These are phyloP conservation scores for sunflower (Helianthus annuus) DNA, from an alignment of 129 eudicot species.

Conservation along the genomic window DNA sequence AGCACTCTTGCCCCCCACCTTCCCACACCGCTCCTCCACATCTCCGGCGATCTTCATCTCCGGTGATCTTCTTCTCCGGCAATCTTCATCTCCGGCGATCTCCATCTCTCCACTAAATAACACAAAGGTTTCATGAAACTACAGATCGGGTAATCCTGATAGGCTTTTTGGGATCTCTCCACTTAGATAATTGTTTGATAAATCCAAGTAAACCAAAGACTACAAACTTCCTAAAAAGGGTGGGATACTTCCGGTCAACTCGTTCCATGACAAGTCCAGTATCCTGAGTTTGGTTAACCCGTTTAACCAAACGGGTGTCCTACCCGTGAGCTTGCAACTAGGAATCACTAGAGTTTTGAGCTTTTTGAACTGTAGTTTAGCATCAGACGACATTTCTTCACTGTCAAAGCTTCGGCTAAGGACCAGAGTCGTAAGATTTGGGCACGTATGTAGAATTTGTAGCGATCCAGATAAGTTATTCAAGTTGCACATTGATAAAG, in stretches of 20 bases:
- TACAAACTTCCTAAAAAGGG: conserved; percentile 50
- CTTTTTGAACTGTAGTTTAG: conserved; percentile 39
- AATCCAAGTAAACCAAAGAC: conserved; percentile 61
- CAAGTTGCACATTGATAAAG: conserved; percentile 57
- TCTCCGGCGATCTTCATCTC: no score
- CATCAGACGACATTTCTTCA: conserved; percentile 56
- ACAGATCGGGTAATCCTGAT: conserved; percentile 47
- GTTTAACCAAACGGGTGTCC: conserved; percentile 62
- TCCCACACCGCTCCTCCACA: no score
- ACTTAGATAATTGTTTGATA: conserved; percentile 72
- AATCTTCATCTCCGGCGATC: no score
- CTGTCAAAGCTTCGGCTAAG: conserved; percentile 64
- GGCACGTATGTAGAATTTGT: conserved; percentile 52
- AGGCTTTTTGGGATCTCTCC: conserved; percentile 42
- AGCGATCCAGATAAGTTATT: conserved; percentile 57
- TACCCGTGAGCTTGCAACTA: conserved; percentile 66
- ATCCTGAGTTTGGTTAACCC: conserved; percentile 44
- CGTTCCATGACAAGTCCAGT: conserved; percentile 73
- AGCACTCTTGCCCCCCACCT: no score
- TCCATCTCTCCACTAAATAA: no score
- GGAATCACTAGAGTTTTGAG: conserved; percentile 62
- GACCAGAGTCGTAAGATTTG: conserved; percentile 57
- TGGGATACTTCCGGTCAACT: conserved; percentile 52
- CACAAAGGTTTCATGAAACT: conserved; percentile 26
- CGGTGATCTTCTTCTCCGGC: no score